Evolutionary conservation across 1,284 basidiomycete genomes (phyloP).

Genomic region (Heterobasidion annosum): DNA sequence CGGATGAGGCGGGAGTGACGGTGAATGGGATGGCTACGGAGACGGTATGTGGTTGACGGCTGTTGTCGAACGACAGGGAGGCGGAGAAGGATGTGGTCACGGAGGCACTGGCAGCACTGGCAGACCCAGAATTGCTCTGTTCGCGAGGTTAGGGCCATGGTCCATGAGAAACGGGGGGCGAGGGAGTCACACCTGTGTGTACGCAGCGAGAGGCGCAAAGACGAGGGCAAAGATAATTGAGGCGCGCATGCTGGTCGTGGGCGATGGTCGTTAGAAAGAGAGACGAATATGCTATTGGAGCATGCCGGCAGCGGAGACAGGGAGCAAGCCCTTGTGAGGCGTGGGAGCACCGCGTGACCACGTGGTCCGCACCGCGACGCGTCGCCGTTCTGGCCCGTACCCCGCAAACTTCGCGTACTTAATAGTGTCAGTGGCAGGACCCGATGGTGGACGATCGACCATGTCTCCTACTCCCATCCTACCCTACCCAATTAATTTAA

Average conservation of each 20-base stretch:
- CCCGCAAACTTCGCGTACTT: too few relatives aligned
- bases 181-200: conserved; percentile 23
- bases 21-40: conserved; percentile 33
- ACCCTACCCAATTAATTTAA: conserved; percentile 29
- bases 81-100: conserved; percentile 15
- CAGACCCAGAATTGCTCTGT: conserved; percentile 4
- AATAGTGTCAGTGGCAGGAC: too few relatives aligned
- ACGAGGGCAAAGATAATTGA: conserved; percentile 17
- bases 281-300: background rate
- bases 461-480: conserved; percentile 27
- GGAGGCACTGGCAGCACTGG: conserved; percentile 6
- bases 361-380: background rate
- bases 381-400: background rate
- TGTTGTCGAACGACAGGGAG: conserved; percentile 20
- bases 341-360: background rate
- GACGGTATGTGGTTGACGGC: conserved; percentile 28
- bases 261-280: background rate
- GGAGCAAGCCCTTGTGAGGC: background rate
- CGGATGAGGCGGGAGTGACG: conserved; percentile 21
- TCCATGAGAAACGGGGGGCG: conserved; percentile 6
- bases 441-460: conserved; percentile 5
- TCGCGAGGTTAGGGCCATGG: conserved; percentile 4
- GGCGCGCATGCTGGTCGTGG: conserved; percentile 17
- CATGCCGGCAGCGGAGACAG: too few relatives aligned
- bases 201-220: conserved; percentile 21